Conservation (phyloP, 2,329 filamentous ascomycete genomes). For the Aspergillus ustus region DNA sequence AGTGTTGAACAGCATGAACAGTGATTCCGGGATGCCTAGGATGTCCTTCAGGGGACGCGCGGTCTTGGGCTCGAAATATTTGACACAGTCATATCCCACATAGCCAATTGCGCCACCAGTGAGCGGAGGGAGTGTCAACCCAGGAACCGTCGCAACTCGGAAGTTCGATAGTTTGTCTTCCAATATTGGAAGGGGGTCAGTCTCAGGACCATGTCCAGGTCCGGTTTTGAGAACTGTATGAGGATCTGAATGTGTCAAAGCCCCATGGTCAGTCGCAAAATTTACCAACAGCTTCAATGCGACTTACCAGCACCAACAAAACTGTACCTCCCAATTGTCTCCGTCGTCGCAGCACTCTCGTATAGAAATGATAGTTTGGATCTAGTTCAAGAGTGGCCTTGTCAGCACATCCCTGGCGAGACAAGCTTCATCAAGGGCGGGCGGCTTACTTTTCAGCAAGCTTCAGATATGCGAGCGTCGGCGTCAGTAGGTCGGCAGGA, state of each 20-base stretch:
- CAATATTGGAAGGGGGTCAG: conserved; percentile 77
- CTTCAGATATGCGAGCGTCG: conserved; percentile 94
- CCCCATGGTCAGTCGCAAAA: not conserved
- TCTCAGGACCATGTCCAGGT: conserved; percentile 79
- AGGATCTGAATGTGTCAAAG: conserved; percentile 51
- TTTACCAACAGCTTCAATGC: not conserved
- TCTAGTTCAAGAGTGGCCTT: conserved; percentile 26
- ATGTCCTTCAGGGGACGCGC: conserved; percentile 85
- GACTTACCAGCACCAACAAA: conserved; percentile 79
- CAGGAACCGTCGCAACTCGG: conserved; percentile 81
- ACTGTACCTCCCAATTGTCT: conserved; percentile 92
- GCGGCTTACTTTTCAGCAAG: conserved; percentile 71
- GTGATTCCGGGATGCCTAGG: conserved; percentile 83
- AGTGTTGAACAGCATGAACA: conserved; percentile 97
- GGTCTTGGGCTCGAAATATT: conserved; percentile 98
- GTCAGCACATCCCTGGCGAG: conserved; percentile 20
- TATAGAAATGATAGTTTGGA: conserved; percentile 90
- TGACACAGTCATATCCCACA: conserved; percentile 95
- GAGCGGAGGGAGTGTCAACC: conserved; percentile 79
- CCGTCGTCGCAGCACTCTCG: conserved; percentile 88
- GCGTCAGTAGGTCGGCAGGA: conserved; percentile 89
- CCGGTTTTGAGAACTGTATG: conserved; percentile 85
- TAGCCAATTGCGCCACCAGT: conserved; percentile 94
- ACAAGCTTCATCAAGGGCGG: conserved; percentile 8
- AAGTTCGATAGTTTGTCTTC: conserved; percentile 77